Percentiles rank a stretch among this genome's conserved stretches.
Conservation (phyloP, 2,329 filamentous ascomycete species). For the Mollisiaceae sp. region DNA sequence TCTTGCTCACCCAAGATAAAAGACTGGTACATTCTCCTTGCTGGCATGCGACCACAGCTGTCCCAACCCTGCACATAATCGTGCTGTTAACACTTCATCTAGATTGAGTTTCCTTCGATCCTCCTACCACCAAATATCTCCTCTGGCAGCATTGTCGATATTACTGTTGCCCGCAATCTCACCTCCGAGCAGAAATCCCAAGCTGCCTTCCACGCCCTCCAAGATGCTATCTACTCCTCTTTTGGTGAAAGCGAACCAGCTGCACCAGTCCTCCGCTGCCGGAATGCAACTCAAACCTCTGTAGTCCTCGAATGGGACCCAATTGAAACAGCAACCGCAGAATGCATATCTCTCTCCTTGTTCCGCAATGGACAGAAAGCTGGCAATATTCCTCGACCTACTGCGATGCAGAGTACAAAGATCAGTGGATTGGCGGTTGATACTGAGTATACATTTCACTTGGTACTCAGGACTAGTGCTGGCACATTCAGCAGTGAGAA, state of each 20-base stretch:
- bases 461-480: slow-evolving; percentile 88
- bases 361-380: slow-evolving; percentile 98
- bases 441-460: slow-evolving; percentile 93
- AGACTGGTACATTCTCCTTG: slow-evolving; percentile 71
- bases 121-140: slow-evolving; percentile 94
- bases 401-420: slow-evolving; percentile 92
- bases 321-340: slow-evolving; percentile 88
- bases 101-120: slow-evolving; percentile 99
- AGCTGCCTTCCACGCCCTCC: slow-evolving; percentile 80
- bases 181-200: slow-evolving; percentile 77
- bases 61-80: slow-evolving; percentile 9
- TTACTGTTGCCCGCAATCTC: slow-evolving; percentile 88
- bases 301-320: slow-evolving; percentile 98
- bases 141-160: slow-evolving; percentile 96
- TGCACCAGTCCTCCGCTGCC: slow-evolving; percentile 81
- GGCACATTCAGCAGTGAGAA: slow-evolving; percentile 86
- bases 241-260: slow-evolving; percentile 83
- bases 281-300: slow-evolving; percentile 98
- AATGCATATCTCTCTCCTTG: slow-evolving; percentile 84
- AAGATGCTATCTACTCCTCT: slow-evolving; percentile 83
- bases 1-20: slow-evolving; percentile 95
- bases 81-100: slow-evolving; percentile 35
- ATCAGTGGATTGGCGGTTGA: slow-evolving; percentile 96
- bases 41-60: neutral
- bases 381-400: slow-evolving; percentile 87